Evolutionary conservation across 768 basidiomycete species (phyloP), one percentile per base, ranked within the genome.

Genomic region (Pisolithus albus): DNA sequence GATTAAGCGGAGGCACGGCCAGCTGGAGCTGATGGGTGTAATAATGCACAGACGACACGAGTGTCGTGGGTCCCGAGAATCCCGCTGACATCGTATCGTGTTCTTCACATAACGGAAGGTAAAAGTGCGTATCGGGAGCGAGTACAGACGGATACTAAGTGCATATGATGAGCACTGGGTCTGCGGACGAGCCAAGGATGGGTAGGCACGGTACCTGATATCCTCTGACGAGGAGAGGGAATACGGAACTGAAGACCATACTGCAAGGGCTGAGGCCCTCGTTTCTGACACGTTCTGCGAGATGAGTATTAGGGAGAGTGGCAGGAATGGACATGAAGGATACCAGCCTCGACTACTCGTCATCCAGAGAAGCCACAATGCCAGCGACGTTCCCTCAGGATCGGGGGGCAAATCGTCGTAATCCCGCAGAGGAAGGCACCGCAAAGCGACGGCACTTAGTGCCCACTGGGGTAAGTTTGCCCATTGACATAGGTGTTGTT

Each of bases 361-460:
- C 72, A 76, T 69, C 78, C 77, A 79, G 28, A 75, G 59, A 16
- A 79, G 56, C 76, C 75, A 79, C 5, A 73, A 37, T 8, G 69
- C 62, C 18, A 79, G 59, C 11, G 76, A 70, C 32, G 69, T 67
- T 16, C 67, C 58, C 37, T 69, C 70, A 4, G 60, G 56, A 56
- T 76, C 71, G 18, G 59, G 49, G 24, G 49, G 45, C 55, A 19
- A 18, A 21, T 36, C 32, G 7, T 21, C n/a, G 58, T 66, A 58
- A 69, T 40, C 49, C 42, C 34, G n/a, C 42, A 23, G 49, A 36
- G 52, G 39, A 28, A 40, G 30, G n/a, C 48, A 56, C 46, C 59
- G 57, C 2, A 56, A 43, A 23, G 48, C 51, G 7, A 54, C 44
- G 30, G 52, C 61, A 7, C 54, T 59, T 6, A 58, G n/a, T 2